Evolutionary conservation across 148 eudicot genomes (phyloP).

Genomic region (Spergularia bocconei): DNA sequence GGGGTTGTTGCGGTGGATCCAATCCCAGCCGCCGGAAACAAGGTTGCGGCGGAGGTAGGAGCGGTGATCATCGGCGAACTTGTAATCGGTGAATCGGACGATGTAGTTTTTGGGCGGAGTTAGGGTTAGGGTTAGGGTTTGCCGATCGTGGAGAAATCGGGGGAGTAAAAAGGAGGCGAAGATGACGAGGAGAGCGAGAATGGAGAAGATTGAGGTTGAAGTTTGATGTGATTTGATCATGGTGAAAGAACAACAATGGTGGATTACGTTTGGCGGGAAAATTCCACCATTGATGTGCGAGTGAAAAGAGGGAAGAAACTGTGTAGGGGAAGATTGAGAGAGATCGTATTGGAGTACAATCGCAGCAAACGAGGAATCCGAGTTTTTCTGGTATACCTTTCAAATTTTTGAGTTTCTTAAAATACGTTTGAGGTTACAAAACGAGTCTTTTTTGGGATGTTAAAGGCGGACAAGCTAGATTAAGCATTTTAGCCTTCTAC

Average conservation of each 20-base stretch:
- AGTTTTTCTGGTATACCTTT: too few relatives aligned
- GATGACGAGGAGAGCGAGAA: slow-evolving; percentile 34
- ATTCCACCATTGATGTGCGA: slow-evolving; percentile 27
- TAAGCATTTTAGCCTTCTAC: too few relatives aligned
- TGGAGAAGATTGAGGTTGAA: slow-evolving; percentile 11
- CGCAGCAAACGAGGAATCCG: too few relatives aligned
- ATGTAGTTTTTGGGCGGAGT: slow-evolving; percentile 47
- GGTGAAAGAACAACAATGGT: slow-evolving; percentile 14
- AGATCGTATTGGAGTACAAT: too few relatives aligned
- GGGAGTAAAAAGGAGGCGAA: slow-evolving; percentile 31
- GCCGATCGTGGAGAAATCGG: slow-evolving; percentile 15
- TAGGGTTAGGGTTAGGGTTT: slow-evolving; percentile 43
- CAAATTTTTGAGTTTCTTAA: too few relatives aligned
- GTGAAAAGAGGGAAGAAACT: background rate
- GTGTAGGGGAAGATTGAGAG: background rate
- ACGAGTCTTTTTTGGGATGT: too few relatives aligned
- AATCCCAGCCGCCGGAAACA: slow-evolving; percentile 54
- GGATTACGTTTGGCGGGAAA: slow-evolving; percentile 36
- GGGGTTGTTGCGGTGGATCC: slow-evolving; percentile 74
- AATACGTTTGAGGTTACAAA: too few relatives aligned
- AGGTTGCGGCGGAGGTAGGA: slow-evolving; percentile 43
- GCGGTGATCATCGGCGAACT: slow-evolving; percentile 42
- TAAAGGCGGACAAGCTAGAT: too few relatives aligned
- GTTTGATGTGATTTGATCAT: slow-evolving; percentile 37
- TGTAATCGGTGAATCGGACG: slow-evolving; percentile 63